Percentiles rank a stretch among this genome's conserved stretches.
Conservation (phyloP, 139 green algal species). For the Diplosphaera chodatii region DNA sequence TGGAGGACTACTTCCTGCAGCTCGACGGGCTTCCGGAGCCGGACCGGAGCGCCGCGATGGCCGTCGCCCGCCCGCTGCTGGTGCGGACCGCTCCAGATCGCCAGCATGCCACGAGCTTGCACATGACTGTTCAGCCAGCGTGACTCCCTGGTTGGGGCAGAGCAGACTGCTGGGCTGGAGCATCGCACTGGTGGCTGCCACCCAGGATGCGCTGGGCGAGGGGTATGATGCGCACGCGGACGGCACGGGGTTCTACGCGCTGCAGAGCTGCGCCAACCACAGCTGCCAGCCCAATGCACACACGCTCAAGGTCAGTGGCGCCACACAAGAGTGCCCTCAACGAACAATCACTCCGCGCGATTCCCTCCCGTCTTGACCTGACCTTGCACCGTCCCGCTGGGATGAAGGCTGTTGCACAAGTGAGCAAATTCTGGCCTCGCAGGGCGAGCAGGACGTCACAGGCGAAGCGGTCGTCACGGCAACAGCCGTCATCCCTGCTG, state of each 20-base stretch:
- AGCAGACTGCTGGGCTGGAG: too few relatives aligned
- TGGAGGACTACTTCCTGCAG: slow-evolving; percentile 63
- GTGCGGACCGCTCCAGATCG: too few relatives aligned
- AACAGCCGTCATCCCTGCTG: slow-evolving; percentile 33
- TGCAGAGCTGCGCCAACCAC: slow-evolving; percentile 89
- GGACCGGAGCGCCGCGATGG: slow-evolving; percentile 15
- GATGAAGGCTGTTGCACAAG: too few relatives aligned
- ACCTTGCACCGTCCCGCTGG: too few relatives aligned
- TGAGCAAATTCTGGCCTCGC: too few relatives aligned
- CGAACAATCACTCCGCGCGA: too few relatives aligned
- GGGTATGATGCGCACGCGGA: slow-evolving; percentile 50
- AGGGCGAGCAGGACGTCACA: slow-evolving; percentile 19
- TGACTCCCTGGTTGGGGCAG: too few relatives aligned
- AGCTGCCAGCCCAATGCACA: slow-evolving; percentile 72
- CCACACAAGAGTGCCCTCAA: too few relatives aligned
- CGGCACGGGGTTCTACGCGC: slow-evolving; percentile 78
- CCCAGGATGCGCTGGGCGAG: slow-evolving; percentile 63
- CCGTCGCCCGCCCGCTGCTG: slow-evolving; percentile 40
- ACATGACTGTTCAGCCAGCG: too few relatives aligned
- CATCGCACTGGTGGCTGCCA: too few relatives aligned
- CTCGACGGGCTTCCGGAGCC: slow-evolving; percentile 15
- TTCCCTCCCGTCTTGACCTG: too few relatives aligned
- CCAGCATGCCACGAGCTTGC: too few relatives aligned
- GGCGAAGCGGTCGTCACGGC: slow-evolving; percentile 49
- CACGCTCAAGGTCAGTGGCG: slow-evolving; percentile 39